Evolutionary conservation across 352 stramenopile genomes (phyloP), one percentile per base, ranked within the genome.

Genomic region (Thraustotheca clavata): DNA sequence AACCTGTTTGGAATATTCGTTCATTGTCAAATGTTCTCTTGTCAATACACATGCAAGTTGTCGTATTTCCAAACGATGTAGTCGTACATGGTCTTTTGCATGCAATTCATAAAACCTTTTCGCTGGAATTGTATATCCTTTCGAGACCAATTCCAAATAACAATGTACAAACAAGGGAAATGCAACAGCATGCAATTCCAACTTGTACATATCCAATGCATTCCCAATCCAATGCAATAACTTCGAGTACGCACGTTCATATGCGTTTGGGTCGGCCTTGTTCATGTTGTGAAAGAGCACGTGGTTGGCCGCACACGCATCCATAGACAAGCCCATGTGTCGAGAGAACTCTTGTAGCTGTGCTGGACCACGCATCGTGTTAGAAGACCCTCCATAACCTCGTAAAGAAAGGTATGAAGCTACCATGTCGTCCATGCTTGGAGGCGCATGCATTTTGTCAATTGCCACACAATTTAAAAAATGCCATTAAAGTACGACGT

Each of bases 181-280:
- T 32, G 78, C 71, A 40, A 93, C 75, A 0, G 76, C 79, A 59
- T 93, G 82, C 43, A 93, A 69, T 67, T 93, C 84, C 16, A 70
- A 26, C 61, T 88, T 88, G 69, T 90, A 90, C 80, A 90, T 88
- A 54, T 93, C 84, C 12, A 93, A 69, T 65, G 84, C 87, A 67
- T 90, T 91, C 70, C 77, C 85, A 48, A 93, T 86, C 84, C 84
- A 93, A 39, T 88, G 77, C 38, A 88, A 47, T n/a, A 93, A 70
- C 63, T 79, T 75, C 18, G 59, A 59, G 67, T 91, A 93, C 59
- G 80, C 78, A 5, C 87, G 76, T n/a, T 80, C 72, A 62, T 89
- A 93, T 24, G 72, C 70, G 24, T 62, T 61, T 4, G 81, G 77
- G 46, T 90, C 73, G 20, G 79, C 81, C 9, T 69, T 68, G 1